Evolutionary conservation across 257 asterid species (phyloP), one percentile per base, ranked within the genome.

Genomic region (Solanum chiquidenum): DNA sequence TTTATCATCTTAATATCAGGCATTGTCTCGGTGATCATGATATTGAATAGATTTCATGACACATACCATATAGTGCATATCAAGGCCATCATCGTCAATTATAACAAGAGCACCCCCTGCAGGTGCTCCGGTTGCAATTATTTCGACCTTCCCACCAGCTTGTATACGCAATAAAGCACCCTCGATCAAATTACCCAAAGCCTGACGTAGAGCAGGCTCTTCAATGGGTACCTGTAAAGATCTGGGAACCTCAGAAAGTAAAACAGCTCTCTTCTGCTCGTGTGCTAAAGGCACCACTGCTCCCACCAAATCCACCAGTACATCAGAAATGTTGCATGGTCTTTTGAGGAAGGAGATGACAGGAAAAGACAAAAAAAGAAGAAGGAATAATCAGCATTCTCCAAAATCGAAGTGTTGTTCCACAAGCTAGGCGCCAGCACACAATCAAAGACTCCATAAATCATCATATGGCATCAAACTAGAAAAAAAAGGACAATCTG

Each of bases 21-120:
- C 80, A 66, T 46, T 84, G 38, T 66, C 87, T 85, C 42, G 44
- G 73, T 46, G 80, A 40, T 38, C 87, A 85, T 40, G 55, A 68
- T 21, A 60, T 18, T 62, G 42, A 77, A 73, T 42, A 37, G 40
- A 77, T 18, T 68, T 93, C 82, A 18, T 38, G 44, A 85, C 29
- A 66, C 87, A 9, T 97, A 97, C 99, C 99, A 95, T 97, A 87
- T 92, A 97, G 86, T 94, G 99, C 99, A 97, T 97, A 92, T 95
- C 98, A 84, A 96, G 98, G 38, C 99, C 99, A 88, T 97, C 97
- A 64, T 97, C 99, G 34, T 95, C 99, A 52, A 97, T 92, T 91
- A 95, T 92, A 89, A 97, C 87, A 34, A 97, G 97, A 83, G 92
- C 96, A 18, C 98, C 99, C 7, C 98, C 98, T 9, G 98, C 98